Evolutionary conservation across 164 flowering plant species (phyloP).

Genomic region (Kingdonia uniflora): DNA sequence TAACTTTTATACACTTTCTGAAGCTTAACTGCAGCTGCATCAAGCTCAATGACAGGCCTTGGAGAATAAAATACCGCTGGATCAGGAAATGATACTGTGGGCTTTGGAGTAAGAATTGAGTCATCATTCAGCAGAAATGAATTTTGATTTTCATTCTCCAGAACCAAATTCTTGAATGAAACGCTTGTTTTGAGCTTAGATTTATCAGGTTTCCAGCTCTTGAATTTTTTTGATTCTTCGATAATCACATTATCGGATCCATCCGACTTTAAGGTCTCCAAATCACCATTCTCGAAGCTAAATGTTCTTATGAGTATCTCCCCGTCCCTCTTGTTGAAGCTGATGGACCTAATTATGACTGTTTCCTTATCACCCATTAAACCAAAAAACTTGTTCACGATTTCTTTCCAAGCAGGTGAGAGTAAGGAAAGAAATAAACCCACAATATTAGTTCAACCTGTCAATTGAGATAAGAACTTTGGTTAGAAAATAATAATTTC

Average conservation of each 20-base stretch:
- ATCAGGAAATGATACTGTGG: constrained; percentile 6
- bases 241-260: constrained; percentile 13
- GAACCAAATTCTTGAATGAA: constrained; percentile 17
- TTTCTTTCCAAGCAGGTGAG: constrained; percentile 22
- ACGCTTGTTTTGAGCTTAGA: constrained; percentile 14
- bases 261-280: constrained; percentile 9
- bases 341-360: constrained; percentile 24
- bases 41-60: constrained; percentile 27
- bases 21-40: constrained; percentile 55
- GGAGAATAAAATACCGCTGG: constrained; percentile 14
- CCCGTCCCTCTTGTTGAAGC: constrained; percentile 18
- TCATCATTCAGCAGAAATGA: constrained; percentile 3
- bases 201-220: constrained; percentile 22
- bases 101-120: neutral
- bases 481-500: too few relatives aligned
- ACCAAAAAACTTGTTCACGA: constrained; percentile 10
- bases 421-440: constrained; percentile 35
- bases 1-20: constrained; percentile 73
- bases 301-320: constrained; percentile 20
- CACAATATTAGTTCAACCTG: constrained; percentile 13
- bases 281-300: constrained; percentile 24
- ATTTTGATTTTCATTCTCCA: neutral
- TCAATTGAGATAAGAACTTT: too few relatives aligned
- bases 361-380: constrained; percentile 10
- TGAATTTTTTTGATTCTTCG: constrained; percentile 26